Evolutionary conservation across 2,329 filamentous ascomycete species (phyloP), one percentile per base, ranked within the genome.

Genomic region (Raffaelea ambrosiae): DNA sequence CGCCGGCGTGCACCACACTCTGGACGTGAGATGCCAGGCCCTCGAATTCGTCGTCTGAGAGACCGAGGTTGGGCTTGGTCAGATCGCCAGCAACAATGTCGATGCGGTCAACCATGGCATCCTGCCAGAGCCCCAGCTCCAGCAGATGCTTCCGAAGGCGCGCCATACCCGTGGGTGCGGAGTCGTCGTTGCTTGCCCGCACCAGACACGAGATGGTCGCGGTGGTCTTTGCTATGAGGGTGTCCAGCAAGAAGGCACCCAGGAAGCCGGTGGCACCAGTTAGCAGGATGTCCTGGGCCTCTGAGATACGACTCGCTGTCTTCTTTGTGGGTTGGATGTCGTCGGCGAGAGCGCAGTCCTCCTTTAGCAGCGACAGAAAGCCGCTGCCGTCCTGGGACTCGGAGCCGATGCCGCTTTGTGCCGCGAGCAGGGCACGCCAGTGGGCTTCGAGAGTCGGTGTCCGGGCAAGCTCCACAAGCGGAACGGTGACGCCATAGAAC

Each of bases 251-350:
- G 64, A 88, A 89, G 3, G 84, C 84, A 33, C 86, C 86, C 38
- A 90, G 63, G 58, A 87, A 89, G 14, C 86, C 86, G 16, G 86
- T 89, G 0, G 81, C 81, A 60, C 86, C 86, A 0, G 86, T 90
- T 44, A 90, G 61, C 9, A 90, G 70, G 2, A 89, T 73, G 0
- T 82, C 85, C 18, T 83, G 70, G 0, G 84, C 84, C 42, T 86
- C 74, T 50, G 75, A 78, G 20, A 88, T 40, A 3, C 29, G 46
- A 7, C 65, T 0, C 78, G 72, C 35, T 4, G 20, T 5, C 71
- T 71, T 56, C 83, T 73, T 16, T 72, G 73, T 2, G 72, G 66
- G 67, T 1, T 77, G 70, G 46, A 90, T 86, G n/a, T 87, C 83
- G 1, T 81, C 76, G 5, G 85, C 78, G 5, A 90, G 73, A 2